Percentiles rank a stretch among this genome's conserved stretches.
These are phyloP conservation scores for Rhodotorula sphaerocarpa DNA, from an alignment of 768 basidiomycete genomes.

Conservation along the genomic window DNA sequence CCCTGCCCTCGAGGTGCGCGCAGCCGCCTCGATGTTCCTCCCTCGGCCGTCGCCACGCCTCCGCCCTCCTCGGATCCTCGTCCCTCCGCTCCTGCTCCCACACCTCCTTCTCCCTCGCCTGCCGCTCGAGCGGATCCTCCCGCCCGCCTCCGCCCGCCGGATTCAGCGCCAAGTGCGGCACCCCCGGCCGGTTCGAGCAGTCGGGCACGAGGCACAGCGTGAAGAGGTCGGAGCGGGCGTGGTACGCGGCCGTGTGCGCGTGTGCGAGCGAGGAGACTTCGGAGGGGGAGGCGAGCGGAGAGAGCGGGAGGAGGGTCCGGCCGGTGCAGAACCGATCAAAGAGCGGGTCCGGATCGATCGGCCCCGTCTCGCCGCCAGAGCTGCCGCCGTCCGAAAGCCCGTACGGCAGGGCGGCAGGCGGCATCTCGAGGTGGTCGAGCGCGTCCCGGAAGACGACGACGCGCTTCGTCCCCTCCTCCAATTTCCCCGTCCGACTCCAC, in stretches of 20 bases:
- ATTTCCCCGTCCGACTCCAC: slow-evolving; percentile 17
- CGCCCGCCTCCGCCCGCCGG: not conserved
- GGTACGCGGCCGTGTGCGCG: not conserved
- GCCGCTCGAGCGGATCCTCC: slow-evolving; percentile 2
- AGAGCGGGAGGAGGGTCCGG: slow-evolving; percentile 47
- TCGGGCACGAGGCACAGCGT: slow-evolving; percentile 17
- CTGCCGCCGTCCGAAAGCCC: too few species aligned
- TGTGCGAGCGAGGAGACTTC: slow-evolving; percentile 58
- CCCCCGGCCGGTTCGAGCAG: slow-evolving; percentile 17
- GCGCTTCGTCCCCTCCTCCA: slow-evolving; percentile 11
- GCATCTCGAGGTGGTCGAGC: not conserved
- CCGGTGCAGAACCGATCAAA: slow-evolving; percentile 48
- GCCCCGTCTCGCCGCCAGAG: slow-evolving; percentile 42
- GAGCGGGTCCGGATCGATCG: slow-evolving; percentile 52
- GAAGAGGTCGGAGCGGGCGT: not conserved
- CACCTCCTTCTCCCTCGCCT: slow-evolving; percentile 11
- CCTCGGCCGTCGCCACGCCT: not conserved
- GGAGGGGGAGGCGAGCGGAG: slow-evolving; percentile 60
- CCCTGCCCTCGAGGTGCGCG: slow-evolving; percentile 10
- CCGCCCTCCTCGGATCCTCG: not conserved
- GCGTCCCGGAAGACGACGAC: slow-evolving; percentile 32
- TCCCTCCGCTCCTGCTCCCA: slow-evolving; percentile 21
- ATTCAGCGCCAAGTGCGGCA: slow-evolving; percentile 17
- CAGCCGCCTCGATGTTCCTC: slow-evolving; percentile 14
- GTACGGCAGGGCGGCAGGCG: not conserved